phyloP scores from a whole-genome alignment of 1,284 basidiomycete genomes.

The Microbotryum intermedium region DNA sequence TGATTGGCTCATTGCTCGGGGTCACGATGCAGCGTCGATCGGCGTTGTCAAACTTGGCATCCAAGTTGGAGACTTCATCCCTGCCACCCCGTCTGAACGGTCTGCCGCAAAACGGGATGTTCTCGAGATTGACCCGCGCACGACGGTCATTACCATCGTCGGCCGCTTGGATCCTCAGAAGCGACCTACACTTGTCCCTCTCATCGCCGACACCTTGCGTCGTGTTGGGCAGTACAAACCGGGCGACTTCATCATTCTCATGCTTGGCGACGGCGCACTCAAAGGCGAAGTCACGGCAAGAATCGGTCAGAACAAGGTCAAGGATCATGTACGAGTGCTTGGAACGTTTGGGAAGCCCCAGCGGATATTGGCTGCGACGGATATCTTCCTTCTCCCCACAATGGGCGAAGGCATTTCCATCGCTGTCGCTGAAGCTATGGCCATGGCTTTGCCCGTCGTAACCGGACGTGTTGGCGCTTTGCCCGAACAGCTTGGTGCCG shows the following conservation, averaged over 20 bases:
- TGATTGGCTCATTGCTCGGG: conserved; percentile 21
- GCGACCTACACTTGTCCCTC: conserved; percentile 14
- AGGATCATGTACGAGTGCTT: conserved; percentile 7
- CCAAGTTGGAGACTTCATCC: conserved; percentile 8
- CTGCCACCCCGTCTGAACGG: conserved; percentile 3
- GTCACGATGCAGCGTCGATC: conserved; percentile 10
- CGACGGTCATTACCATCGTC: conserved; percentile 14
- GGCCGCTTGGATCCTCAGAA: conserved; percentile 11
- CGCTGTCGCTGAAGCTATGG: conserved; percentile 21
- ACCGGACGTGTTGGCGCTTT: conserved; percentile 5
- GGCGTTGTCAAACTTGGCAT: conserved; percentile 26
- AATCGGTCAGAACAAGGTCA: neutral
- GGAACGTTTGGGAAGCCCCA: conserved; percentile 12
- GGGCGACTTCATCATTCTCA: conserved; percentile 16
- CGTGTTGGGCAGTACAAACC: conserved; percentile 4
- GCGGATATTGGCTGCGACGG: conserved; percentile 11
- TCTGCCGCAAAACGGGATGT: conserved; percentile 7
- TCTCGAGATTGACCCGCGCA: conserved; percentile 2
- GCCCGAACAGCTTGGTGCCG: conserved; percentile 10
- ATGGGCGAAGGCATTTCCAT: conserved; percentile 6
- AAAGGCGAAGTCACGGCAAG: conserved; percentile 6
- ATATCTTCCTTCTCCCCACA: conserved; percentile 16
- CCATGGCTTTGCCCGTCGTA: conserved; percentile 10
- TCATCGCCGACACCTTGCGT: conserved; percentile 8
- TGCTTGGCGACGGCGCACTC: conserved; percentile 17